Evolutionary conservation across 2,329 filamentous ascomycete species (phyloP).

Genomic region (Penicillium sp.): DNA sequence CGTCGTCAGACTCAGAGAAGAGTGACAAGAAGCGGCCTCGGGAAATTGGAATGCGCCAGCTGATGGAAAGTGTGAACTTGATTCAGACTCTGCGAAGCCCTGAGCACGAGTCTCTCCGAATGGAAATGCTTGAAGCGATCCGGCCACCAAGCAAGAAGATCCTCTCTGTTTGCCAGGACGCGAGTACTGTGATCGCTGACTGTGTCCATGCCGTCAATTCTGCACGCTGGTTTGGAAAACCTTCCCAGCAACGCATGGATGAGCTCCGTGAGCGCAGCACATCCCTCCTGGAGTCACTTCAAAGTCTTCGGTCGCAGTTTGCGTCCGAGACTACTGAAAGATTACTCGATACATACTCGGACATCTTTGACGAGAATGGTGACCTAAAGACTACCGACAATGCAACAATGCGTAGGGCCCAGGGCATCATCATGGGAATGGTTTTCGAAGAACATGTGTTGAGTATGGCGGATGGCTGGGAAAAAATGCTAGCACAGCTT

Average conservation of each 20-base stretch:
- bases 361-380: constrained; percentile 50
- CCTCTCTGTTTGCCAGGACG: constrained; percentile 33
- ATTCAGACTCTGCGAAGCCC: constrained; percentile 45
- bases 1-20: constrained; percentile 1
- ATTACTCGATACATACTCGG: constrained; percentile 45
- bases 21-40: constrained; percentile 24
- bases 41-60: constrained; percentile 35
- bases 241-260: constrained; percentile 25
- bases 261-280: constrained; percentile 27
- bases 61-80: constrained; percentile 39
- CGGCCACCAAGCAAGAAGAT: constrained; percentile 30
- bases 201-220: constrained; percentile 35
- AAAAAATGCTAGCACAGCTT: constrained; percentile 44
- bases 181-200: constrained; percentile 25
- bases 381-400: constrained; percentile 35
- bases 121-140: constrained; percentile 40
- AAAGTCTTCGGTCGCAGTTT: constrained; percentile 27
- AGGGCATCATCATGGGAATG: constrained; percentile 52
- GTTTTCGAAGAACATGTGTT: constrained; percentile 53
- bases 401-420: constrained; percentile 33
- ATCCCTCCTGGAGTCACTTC: constrained; percentile 30
- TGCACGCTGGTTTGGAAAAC: constrained; percentile 32
- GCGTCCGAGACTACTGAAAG: constrained; percentile 44
- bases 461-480: constrained; percentile 31
- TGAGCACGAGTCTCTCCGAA: constrained; percentile 38